These are phyloP conservation scores for Wilcoxina mikolae DNA, from an alignment of 495 filamentous ascomycete genomes.

Conservation along the genomic window DNA sequence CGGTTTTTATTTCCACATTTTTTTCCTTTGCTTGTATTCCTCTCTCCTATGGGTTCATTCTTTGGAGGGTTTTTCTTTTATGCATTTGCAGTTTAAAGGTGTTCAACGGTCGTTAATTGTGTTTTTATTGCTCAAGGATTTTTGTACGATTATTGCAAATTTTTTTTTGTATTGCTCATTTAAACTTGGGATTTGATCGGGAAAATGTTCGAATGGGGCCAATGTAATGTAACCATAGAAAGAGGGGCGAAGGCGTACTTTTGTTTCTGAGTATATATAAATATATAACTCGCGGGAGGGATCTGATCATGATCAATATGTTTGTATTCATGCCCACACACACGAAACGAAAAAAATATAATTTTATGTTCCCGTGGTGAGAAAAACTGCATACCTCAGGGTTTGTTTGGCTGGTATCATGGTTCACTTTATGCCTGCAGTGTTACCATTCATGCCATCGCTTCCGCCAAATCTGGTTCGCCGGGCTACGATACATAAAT, in stretches of 20 bases:
- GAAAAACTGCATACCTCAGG: too few species aligned
- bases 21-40: background rate
- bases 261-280: too few species aligned
- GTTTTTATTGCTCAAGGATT: constrained; percentile 1
- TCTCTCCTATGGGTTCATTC: background rate
- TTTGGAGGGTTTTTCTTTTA: background rate
- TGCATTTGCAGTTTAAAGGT: background rate
- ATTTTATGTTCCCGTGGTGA: too few species aligned
- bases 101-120: constrained; percentile 3
- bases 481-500: too few species aligned
- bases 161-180: background rate
- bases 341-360: too few species aligned
- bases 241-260: background rate
- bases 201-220: background rate
- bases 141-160: constrained; percentile 1
- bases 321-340: too few species aligned
- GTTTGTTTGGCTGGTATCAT: too few species aligned
- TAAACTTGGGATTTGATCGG: background rate
- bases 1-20: background rate
- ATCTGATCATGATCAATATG: too few species aligned
- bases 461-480: too few species aligned
- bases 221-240: constrained; percentile 4
- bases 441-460: too few species aligned
- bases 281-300: too few species aligned
- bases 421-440: too few species aligned